Conservation (phyloP, 2,329 filamentous ascomycete species). For the Colletotrichum noveboracense region DNA sequence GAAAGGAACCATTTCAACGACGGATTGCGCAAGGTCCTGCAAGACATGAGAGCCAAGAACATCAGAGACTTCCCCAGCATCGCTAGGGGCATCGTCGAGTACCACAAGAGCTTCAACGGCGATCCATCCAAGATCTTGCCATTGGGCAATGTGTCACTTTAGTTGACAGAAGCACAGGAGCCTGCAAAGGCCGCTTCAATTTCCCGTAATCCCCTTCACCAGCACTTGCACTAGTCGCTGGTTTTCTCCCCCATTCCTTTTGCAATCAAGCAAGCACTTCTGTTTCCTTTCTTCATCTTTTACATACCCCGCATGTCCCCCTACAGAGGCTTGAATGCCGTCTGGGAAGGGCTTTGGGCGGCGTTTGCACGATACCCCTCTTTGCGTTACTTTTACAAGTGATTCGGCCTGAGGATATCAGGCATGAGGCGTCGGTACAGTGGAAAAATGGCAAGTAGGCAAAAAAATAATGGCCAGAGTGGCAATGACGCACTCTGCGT, state of each 20-base stretch:
- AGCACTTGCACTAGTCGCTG: not conserved
- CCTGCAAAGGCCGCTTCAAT: not conserved
- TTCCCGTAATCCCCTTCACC: not conserved
- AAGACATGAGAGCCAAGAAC: slow-evolving; percentile 62
- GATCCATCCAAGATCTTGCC: slow-evolving; percentile 69
- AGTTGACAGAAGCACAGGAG: slow-evolving; percentile 16
- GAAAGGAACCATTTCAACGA: slow-evolving; percentile 66
- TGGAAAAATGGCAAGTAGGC: slow-evolving; percentile 19
- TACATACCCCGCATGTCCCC: not conserved
- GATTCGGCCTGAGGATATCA: slow-evolving; percentile 10
- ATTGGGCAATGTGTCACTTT: slow-evolving; percentile 53
- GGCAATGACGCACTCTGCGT: not conserved
- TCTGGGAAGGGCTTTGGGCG: not conserved
- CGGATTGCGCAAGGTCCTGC: slow-evolving; percentile 66
- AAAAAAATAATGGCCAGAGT: slow-evolving; percentile 4
- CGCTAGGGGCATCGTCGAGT: slow-evolving; percentile 70
- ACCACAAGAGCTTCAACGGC: slow-evolving; percentile 67
- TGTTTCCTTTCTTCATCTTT: slow-evolving; percentile 15
- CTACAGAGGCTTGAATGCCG: not conserved
- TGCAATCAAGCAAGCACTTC: not conserved
- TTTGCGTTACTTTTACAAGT: slow-evolving; percentile 20
- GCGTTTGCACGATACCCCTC: slow-evolving; percentile 20
- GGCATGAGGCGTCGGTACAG: slow-evolving; percentile 14
- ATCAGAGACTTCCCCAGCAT: slow-evolving; percentile 71
- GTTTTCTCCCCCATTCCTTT: not conserved